Base-by-base conservation (phyloP, 768 basidiomycete genomes). In the Boletus insuetus region DNA sequence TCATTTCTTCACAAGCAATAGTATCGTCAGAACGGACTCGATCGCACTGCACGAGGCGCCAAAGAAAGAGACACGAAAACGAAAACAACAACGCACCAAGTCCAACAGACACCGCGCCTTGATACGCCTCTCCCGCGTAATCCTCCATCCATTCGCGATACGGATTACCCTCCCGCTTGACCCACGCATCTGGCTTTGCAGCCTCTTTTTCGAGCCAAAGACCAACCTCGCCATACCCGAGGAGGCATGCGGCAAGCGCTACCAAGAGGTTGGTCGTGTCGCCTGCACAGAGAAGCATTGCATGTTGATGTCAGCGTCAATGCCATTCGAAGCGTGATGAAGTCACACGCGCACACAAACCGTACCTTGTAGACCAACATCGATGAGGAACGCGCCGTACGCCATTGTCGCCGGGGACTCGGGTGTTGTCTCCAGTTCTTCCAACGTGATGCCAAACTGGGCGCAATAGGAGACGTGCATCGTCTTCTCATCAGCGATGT, bases 191-290 rank as follows among this genome's bases (percentile, higher is more conserved):
- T 73, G 75, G 39, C 60, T 63, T 35, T 74, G 65, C 2, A 7
- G 77, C 79, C 55, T 86, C 78, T 35, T 78, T 81, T 68, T 84
- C 80, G 32, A 98, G 74, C 86, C 92, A 91, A 39, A 91, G 72
- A 1, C 94, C 94, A 0, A 94, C 91, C 67, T 96, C 91, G 12
- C 94, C 94, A 66, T 97, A 98, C 3, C 94, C 95, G 0, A 96
- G 73, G 10, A 96, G 76, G 67, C 95, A 98, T 9, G 91, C 86
- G 11, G 89, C 84, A 1, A 94, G 78, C 0, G 91, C 88, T 74
- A 97, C 85, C n/a, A 87, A 65, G 6, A 95, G 74, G 56, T 82
- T 86, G 35, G 82, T 79, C 5, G 80, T 69, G 64, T 94, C 91
- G 0, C 91, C 91, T 82, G 53, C 22, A 26, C 41, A n/a, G 42